Evolutionary conservation across 345 rosid genomes (phyloP).

Genomic region (Lumnitzera littorea): DNA sequence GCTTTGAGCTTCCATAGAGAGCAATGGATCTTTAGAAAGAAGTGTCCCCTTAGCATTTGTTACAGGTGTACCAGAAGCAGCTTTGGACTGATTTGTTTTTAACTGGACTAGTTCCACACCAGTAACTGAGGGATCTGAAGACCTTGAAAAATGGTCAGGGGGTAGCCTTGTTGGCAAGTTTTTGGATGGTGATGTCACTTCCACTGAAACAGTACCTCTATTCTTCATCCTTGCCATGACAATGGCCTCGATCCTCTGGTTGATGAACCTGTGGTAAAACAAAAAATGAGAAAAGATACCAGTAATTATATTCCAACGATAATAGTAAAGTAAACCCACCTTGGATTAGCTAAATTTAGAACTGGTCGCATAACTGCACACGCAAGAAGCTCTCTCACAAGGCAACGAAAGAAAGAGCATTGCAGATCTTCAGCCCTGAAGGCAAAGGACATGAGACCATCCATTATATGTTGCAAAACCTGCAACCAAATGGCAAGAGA

Average conservation of each 20-base stretch:
- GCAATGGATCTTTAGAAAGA: conserved; percentile 83
- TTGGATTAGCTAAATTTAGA: conserved; percentile 80
- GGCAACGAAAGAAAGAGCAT: conserved; percentile 69
- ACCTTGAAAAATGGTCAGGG: conserved; percentile 59
- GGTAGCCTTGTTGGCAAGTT: conserved; percentile 52
- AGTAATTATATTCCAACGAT: not conserved
- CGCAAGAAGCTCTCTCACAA: conserved; percentile 87
- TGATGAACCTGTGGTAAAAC: conserved; percentile 61
- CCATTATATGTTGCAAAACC: conserved; percentile 93
- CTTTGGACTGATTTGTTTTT: conserved; percentile 45
- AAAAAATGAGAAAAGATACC: conserved; percentile 10
- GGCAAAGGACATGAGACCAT: conserved; percentile 69
- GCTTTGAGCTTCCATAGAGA: conserved; percentile 68
- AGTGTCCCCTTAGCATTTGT: conserved; percentile 29
- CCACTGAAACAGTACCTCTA: conserved; percentile 32
- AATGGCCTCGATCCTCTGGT: conserved; percentile 79
- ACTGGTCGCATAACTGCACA: conserved; percentile 94
- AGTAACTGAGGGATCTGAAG: conserved; percentile 72
- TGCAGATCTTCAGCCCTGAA: conserved; percentile 85
- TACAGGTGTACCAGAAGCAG: conserved; percentile 22
- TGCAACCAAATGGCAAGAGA: conserved; percentile 19
- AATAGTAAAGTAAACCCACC: conserved; percentile 33
- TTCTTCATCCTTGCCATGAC: conserved; percentile 52
- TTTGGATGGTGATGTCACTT: conserved; percentile 47
- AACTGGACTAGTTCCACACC: conserved; percentile 94